Conservation (phyloP, 176 grass and related monocot genomes). For the Zea luxurians region DNA sequence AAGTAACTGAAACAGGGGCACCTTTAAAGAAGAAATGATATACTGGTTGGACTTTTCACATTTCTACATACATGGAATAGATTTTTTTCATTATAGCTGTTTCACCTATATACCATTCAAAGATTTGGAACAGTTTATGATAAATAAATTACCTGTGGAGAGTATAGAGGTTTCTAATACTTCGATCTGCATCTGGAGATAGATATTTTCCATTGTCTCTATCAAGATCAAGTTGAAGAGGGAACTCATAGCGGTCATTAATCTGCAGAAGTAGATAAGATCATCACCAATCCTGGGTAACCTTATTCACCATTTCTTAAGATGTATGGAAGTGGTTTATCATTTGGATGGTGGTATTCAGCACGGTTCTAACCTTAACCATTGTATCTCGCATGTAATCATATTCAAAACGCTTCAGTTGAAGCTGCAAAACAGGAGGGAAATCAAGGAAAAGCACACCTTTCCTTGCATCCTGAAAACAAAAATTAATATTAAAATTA, state of each 20-base stretch:
- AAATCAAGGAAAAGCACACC: constrained; percentile 98
- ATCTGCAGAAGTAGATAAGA: constrained; percentile 59
- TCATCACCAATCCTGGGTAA: constrained; percentile 15
- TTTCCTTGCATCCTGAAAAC: constrained; percentile 89
- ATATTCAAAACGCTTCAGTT: constrained; percentile 97
- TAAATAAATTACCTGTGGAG: constrained; percentile 74
- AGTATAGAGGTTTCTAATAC: constrained; percentile 89
- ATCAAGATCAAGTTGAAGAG: constrained; percentile 90
- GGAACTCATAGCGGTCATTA: constrained; percentile 96
- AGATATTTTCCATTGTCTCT: constrained; percentile 92
- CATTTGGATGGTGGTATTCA: not conserved
- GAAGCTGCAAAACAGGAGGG: constrained; percentile 96
- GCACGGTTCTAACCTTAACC: constrained; percentile 77
- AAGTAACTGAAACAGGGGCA: not conserved
- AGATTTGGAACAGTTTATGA: not conserved
- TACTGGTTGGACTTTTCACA: not conserved
- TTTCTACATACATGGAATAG: constrained; percentile 19
- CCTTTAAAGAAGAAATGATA: not conserved
- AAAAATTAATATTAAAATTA: constrained; percentile 30
- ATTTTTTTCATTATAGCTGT: not conserved
- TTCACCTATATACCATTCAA: constrained; percentile 16
- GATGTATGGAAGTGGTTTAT: constrained; percentile 8
- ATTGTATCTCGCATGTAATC: constrained; percentile 97
- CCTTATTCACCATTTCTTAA: constrained; percentile 22
- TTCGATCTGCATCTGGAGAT: constrained; percentile 88